These are phyloP conservation scores for Starmera caribaea DNA, from an alignment of 805 yeast genomes.

Conservation along the genomic window DNA sequence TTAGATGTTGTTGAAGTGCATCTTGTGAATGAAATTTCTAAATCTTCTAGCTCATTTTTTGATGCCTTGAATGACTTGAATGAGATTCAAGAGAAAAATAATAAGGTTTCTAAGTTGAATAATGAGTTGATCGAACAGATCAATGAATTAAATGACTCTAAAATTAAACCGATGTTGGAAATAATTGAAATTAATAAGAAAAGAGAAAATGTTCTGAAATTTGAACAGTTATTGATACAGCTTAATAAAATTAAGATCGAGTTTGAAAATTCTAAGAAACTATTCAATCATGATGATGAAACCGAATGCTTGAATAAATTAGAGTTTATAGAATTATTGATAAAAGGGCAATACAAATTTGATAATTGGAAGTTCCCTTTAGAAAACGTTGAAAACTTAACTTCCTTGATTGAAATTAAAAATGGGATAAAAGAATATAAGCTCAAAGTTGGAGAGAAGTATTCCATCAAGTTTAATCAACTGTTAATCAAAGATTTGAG, in stretches of 20 bases:
- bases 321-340: slow-evolving; percentile 44
- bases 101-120: slow-evolving; percentile 37
- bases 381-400: slow-evolving; percentile 15
- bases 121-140: slow-evolving; percentile 37
- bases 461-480: slow-evolving; percentile 38
- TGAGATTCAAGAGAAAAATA: slow-evolving; percentile 46
- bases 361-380: slow-evolving; percentile 32
- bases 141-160: slow-evolving; percentile 33
- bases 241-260: slow-evolving; percentile 35
- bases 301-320: slow-evolving; percentile 49
- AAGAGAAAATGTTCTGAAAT: slow-evolving; percentile 46
- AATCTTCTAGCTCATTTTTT: slow-evolving; percentile 78
- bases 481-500: slow-evolving; percentile 53
- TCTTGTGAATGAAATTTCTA: slow-evolving; percentile 72
- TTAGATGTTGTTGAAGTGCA: slow-evolving; percentile 79
- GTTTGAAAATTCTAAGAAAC: slow-evolving; percentile 38
- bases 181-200: slow-evolving; percentile 40
- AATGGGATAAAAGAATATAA: too few relatives aligned
- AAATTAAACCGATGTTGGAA: slow-evolving; percentile 40
- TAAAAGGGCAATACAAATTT: slow-evolving; percentile 39
- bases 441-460: slow-evolving; percentile 40
- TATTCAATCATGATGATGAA: slow-evolving; percentile 34
- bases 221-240: slow-evolving; percentile 52
- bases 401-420: too few relatives aligned
- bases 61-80: slow-evolving; percentile 74